Percentiles rank a stretch among this genome's conserved stretches.
phyloP scores from a whole-genome alignment of 169 alveolate species.

The Plasmodium gaboni region DNA sequence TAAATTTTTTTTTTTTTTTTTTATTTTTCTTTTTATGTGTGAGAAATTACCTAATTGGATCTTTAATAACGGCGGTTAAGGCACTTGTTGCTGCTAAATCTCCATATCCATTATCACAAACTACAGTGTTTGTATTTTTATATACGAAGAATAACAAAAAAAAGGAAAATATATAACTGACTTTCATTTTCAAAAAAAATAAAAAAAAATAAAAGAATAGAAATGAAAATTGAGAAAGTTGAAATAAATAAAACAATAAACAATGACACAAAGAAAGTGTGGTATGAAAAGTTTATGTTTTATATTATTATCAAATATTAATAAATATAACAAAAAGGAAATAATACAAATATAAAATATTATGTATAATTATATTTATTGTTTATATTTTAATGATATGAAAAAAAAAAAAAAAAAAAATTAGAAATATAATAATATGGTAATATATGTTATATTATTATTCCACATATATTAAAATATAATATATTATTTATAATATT shows the following conservation, averaged over 20 bases:
- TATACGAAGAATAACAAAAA: slow-evolving; percentile 23
- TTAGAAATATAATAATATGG: no score
- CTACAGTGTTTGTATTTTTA: slow-evolving; percentile 38
- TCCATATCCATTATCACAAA: slow-evolving; percentile 39
- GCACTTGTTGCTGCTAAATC: slow-evolving; percentile 68
- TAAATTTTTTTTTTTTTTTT: not conserved
- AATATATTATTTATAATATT: no score
- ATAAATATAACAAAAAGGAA: no score
- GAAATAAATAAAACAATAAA: not conserved
- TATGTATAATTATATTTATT: no score
- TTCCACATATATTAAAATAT: no score
- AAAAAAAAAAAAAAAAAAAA: no score
- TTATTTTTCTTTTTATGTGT: not conserved
- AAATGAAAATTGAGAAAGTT: slow-evolving; percentile 5
- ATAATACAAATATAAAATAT: no score
- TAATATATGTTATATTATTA: no score
- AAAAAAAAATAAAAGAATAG: slow-evolving; percentile 1
- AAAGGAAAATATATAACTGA: slow-evolving; percentile 19
- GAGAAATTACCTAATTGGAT: slow-evolving; percentile 25
- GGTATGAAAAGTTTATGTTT: no score
- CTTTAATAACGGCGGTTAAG: slow-evolving; percentile 25
- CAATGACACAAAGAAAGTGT: no score
- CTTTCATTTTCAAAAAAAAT: slow-evolving; percentile 28
- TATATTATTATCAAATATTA: no score
- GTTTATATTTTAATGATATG: no score